These are phyloP conservation scores for Epichloe sylvatica DNA, from an alignment of 2,329 filamentous ascomycete species.

Conservation along the genomic window DNA sequence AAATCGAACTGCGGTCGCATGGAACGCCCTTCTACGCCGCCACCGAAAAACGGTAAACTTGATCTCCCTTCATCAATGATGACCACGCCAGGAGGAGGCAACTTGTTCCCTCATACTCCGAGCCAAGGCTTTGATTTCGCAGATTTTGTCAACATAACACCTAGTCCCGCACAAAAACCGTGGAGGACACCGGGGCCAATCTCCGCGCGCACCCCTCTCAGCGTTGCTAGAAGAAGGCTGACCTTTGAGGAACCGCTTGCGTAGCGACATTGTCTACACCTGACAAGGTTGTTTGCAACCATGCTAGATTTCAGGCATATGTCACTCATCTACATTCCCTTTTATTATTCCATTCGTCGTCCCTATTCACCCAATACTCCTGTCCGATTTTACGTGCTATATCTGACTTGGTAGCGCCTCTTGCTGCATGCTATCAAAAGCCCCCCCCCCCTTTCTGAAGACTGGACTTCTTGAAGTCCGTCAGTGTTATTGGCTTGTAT, in stretches of 20 bases:
- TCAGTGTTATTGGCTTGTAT: not conserved
- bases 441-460: not conserved
- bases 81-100: conserved; percentile 65
- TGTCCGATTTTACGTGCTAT: not conserved
- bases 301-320: not conserved
- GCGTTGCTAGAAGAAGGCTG: conserved; percentile 57
- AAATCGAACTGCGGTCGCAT: conserved; percentile 34
- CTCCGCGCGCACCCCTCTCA: conserved; percentile 41
- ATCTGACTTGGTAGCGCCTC: not conserved
- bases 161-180: conserved; percentile 77
- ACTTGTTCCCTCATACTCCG: conserved; percentile 61
- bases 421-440: not conserved
- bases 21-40: conserved; percentile 64
- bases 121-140: conserved; percentile 80
- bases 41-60: conserved; percentile 50
- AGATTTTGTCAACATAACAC: conserved; percentile 95
- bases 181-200: conserved; percentile 68
- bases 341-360: not conserved
- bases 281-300: not conserved
- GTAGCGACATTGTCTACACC: conserved; percentile 7
- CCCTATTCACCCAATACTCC: not conserved
- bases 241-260: conserved; percentile 60
- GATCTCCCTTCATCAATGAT: conserved; percentile 74
- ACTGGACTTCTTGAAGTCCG: not conserved
- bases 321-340: not conserved